Percentiles rank a stretch among this genome's conserved stretches.
Conservation (phyloP, 1,284 basidiomycete genomes). For the Fomitiporia mediterranea region DNA sequence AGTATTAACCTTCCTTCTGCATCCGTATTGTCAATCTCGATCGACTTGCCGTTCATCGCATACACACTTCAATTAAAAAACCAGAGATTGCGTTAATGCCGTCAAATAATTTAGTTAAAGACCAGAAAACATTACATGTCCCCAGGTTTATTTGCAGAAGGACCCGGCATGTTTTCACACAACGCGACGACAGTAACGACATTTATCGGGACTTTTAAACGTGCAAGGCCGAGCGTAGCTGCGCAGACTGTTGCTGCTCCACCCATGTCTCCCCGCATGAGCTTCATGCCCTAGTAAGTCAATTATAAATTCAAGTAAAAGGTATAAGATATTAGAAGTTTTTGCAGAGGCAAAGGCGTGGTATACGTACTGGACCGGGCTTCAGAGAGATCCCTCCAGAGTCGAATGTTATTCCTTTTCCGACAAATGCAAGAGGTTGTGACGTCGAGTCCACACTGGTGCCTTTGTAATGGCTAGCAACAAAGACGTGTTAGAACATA, state of each 20-base stretch:
- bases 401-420: constrained; percentile 89
- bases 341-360: constrained; percentile 17
- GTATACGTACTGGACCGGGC: constrained; percentile 55
- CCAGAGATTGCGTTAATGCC: not conserved
- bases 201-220: constrained; percentile 80
- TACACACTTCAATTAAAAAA: constrained; percentile 51
- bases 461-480: constrained; percentile 73
- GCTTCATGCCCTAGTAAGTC: constrained; percentile 64
- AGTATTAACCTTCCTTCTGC: constrained; percentile 82
- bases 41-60: constrained; percentile 85
- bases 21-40: constrained; percentile 89
- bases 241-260: constrained; percentile 79
- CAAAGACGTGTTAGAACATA: not conserved
- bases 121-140: constrained; percentile 48
- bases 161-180: constrained; percentile 86
- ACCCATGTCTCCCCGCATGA: constrained; percentile 84
- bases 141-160: constrained; percentile 84
- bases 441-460: constrained; percentile 45
- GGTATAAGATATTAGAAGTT: constrained; percentile 1
- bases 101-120: not conserved
- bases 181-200: constrained; percentile 69
- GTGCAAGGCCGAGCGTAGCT: constrained; percentile 73
- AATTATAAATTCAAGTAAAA: constrained; percentile 5
- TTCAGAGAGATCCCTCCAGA: constrained; percentile 89
- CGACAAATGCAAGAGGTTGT: constrained; percentile 73